Percentiles rank a stretch among this genome's conserved stretches.
Conservation (phyloP, 176 grass and related monocot genomes). For the Zizania latifolia region DNA sequence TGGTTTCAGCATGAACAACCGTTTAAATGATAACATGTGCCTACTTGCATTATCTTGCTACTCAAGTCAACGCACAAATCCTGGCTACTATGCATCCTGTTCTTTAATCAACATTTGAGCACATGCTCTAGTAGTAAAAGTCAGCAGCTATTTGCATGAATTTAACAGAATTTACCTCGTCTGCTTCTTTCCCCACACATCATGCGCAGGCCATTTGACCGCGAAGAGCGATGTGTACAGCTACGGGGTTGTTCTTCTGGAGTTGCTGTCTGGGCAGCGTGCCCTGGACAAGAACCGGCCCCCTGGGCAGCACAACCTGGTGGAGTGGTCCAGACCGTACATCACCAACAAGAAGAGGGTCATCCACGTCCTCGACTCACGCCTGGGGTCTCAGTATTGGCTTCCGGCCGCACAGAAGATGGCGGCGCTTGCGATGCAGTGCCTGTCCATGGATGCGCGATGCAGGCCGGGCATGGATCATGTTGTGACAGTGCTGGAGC, state of each 20-base stretch:
- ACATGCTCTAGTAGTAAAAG: slow-evolving; percentile 18
- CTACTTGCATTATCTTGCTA: not conserved
- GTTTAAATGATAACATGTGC: slow-evolving; percentile 1
- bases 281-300: slow-evolving; percentile 91
- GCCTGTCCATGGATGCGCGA: slow-evolving; percentile 59
- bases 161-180: no score
- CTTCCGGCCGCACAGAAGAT: slow-evolving; percentile 56
- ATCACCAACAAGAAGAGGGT: slow-evolving; percentile 88
- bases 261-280: slow-evolving; percentile 73
- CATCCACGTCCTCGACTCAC: slow-evolving; percentile 69
- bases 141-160: slow-evolving; percentile 11
- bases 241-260: slow-evolving; percentile 92
- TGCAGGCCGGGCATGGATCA: slow-evolving; percentile 80
- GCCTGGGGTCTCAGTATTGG: slow-evolving; percentile 63
- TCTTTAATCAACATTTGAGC: slow-evolving; percentile 15
- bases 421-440: slow-evolving; percentile 57
- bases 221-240: slow-evolving; percentile 86
- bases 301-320: slow-evolving; percentile 70
- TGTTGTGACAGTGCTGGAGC: slow-evolving; percentile 51
- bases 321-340: slow-evolving; percentile 91
- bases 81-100: slow-evolving; percentile 6
- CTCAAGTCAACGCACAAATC: slow-evolving; percentile 20
- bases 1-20: slow-evolving; percentile 23
- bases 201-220: slow-evolving; percentile 78
- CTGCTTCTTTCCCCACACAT: slow-evolving; percentile 3